A percentile compares a stretch with the other conserved stretches of the same genome.
These are phyloP conservation scores for Salix suchowensis DNA, from an alignment of 345 rosid genomes.

Conservation along the genomic window DNA sequence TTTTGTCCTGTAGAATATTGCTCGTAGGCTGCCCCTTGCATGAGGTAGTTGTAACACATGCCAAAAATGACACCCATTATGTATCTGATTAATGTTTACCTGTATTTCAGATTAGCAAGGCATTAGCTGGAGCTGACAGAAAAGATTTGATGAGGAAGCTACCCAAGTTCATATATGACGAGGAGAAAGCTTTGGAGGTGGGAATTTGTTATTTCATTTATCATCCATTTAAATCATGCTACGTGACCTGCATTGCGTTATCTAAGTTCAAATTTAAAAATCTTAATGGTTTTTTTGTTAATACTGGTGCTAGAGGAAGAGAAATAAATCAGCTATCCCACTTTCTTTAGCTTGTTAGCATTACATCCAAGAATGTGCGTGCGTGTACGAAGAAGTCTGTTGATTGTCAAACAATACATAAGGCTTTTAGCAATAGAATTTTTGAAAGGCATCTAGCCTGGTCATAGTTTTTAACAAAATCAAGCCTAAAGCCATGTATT, in stretches of 20 bases:
- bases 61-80: background rate
- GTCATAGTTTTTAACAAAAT: background rate
- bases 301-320: background rate
- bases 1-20: background rate
- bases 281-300: background rate
- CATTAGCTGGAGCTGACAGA: slow-evolving; percentile 36
- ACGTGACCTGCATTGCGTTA: background rate
- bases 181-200: slow-evolving; percentile 51
- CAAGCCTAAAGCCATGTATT: background rate
- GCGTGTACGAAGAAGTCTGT: background rate
- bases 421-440: background rate
- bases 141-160: slow-evolving; percentile 46
- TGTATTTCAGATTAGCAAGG: slow-evolving; percentile 34
- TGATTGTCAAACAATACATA: background rate
- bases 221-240: background rate
- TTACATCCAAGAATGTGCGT: background rate
- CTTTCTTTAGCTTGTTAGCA: background rate
- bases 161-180: slow-evolving; percentile 49
- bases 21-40: background rate
- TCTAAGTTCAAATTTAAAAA: background rate
- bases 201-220: slow-evolving; percentile 3
- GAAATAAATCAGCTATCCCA: background rate
- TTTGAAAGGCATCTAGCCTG: background rate
- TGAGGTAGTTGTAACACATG: background rate
- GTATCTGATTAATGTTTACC: background rate